Evolutionary conservation across 23 red algal genomes (phyloP).

Genomic region (Agarophyton chilense): DNA sequence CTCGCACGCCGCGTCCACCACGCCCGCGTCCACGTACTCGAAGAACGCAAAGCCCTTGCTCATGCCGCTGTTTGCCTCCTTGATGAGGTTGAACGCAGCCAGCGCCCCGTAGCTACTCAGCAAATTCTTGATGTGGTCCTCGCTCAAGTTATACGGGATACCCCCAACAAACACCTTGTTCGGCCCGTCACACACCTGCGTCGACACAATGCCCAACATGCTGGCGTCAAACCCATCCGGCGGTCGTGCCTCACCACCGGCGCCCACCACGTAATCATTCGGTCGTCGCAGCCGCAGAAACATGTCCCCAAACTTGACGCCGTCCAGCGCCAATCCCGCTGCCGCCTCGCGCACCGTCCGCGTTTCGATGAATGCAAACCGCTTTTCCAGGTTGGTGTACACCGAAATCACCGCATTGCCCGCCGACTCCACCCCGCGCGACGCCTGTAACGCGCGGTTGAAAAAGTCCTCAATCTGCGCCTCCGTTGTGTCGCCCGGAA

Average conservation of each 20-base stretch:
- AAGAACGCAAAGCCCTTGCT: constrained; percentile 97
- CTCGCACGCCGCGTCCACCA: constrained; percentile 75
- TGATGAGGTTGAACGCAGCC: constrained; percentile 91
- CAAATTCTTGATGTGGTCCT: constrained; percentile 89
- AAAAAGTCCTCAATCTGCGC: constrained; percentile 82
- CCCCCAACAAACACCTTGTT: constrained; percentile 96
- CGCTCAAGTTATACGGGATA: constrained; percentile 87
- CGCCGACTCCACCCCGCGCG: constrained; percentile 58
- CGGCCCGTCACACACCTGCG: constrained; percentile 86
- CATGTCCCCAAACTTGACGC: constrained; percentile 83
- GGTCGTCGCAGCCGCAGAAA: constrained; percentile 84
- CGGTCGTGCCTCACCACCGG: constrained; percentile 32
- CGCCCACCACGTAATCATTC: constrained; percentile 75
- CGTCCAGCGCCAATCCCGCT: constrained; percentile 82
- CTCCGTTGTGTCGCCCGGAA: constrained; percentile 78
- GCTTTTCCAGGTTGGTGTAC: constrained; percentile 91
- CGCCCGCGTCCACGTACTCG: constrained; percentile 76
- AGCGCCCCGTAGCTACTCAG: constrained; percentile 75
- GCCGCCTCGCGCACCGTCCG: constrained; percentile 76
- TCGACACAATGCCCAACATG: constrained; percentile 88
- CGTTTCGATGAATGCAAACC: constrained; percentile 95
- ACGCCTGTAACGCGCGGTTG: constrained; percentile 61
- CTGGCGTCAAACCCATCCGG: constrained; percentile 70
- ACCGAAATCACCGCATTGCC: constrained; percentile 82
- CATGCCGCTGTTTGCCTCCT: constrained; percentile 89